phyloP scores from a whole-genome alignment of 805 yeast genomes.

The Metschnikowia henanensis region DNA sequence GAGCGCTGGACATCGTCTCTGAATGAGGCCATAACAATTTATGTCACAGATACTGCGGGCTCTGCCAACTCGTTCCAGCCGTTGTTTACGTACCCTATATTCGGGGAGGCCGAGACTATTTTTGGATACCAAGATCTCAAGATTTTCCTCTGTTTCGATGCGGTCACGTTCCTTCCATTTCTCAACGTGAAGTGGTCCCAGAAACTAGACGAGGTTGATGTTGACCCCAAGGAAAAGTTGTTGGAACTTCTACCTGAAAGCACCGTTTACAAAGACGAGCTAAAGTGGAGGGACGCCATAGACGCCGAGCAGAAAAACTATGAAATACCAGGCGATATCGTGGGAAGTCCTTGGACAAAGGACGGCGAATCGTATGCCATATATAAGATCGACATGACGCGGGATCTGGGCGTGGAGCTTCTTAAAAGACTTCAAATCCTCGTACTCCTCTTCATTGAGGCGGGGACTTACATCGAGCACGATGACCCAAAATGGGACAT shows the following conservation, averaged over 20 bases:
- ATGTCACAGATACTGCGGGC: slow-evolving; percentile 53
- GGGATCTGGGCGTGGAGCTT: slow-evolving; percentile 46
- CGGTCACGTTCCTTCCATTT: slow-evolving; percentile 70
- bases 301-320: slow-evolving; percentile 47
- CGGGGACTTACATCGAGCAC: slow-evolving; percentile 84
- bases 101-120: slow-evolving; percentile 86
- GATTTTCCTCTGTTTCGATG: slow-evolving; percentile 70
- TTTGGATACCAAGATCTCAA: slow-evolving; percentile 77
- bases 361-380: slow-evolving; percentile 48
- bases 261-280: slow-evolving; percentile 63
- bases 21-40: slow-evolving; percentile 63
- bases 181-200: slow-evolving; percentile 56
- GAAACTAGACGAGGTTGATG: slow-evolving; percentile 55
- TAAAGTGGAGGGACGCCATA: slow-evolving; percentile 60
- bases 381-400: slow-evolving; percentile 48
- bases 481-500: slow-evolving; percentile 80
- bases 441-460: slow-evolving; percentile 85
- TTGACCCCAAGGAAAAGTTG: slow-evolving; percentile 58
- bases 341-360: slow-evolving; percentile 29
- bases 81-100: slow-evolving; percentile 85
- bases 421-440: slow-evolving; percentile 76
- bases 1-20: slow-evolving; percentile 76
- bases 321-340: slow-evolving; percentile 40
- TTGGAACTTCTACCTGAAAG: slow-evolving; percentile 60
- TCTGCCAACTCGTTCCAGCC: slow-evolving; percentile 68